phyloP scores from a whole-genome alignment of 345 rosid species.

The Citrus mangshanensis region DNA sequence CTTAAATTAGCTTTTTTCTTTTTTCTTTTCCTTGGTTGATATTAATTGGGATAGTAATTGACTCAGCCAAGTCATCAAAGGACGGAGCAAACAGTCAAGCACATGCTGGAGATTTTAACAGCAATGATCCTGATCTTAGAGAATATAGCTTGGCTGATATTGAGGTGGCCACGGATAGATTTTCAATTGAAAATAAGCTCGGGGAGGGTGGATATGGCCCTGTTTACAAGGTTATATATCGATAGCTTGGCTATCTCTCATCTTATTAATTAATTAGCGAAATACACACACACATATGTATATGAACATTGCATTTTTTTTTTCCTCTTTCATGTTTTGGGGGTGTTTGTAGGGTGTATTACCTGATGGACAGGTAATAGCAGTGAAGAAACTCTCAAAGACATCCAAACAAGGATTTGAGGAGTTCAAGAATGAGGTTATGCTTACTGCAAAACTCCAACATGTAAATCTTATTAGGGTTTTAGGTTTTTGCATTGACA shows the following conservation, averaged over 20 bases:
- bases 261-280: no score
- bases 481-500: conserved; percentile 17
- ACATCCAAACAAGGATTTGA: conserved; percentile 13
- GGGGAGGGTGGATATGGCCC: conserved; percentile 22
- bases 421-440: conserved; percentile 32
- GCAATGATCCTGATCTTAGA: not conserved
- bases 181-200: conserved; percentile 14
- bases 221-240: conserved; percentile 15
- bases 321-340: no score
- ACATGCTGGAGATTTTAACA: conserved; percentile 5
- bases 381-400: conserved; percentile 18
- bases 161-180: not conserved
- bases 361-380: conserved; percentile 3
- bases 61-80: not conserved
- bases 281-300: no score
- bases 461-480: conserved; percentile 12
- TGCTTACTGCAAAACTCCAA: conserved; percentile 14
- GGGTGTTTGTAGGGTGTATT: not conserved
- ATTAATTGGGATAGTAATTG: not conserved
- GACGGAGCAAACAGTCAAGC: not conserved
- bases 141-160: not conserved
- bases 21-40: not conserved
- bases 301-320: no score
- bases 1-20: not conserved
- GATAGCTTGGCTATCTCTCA: no score